phyloP scores from a whole-genome alignment of 495 filamentous ascomycete genomes.

The Wilcoxina mikolae region DNA sequence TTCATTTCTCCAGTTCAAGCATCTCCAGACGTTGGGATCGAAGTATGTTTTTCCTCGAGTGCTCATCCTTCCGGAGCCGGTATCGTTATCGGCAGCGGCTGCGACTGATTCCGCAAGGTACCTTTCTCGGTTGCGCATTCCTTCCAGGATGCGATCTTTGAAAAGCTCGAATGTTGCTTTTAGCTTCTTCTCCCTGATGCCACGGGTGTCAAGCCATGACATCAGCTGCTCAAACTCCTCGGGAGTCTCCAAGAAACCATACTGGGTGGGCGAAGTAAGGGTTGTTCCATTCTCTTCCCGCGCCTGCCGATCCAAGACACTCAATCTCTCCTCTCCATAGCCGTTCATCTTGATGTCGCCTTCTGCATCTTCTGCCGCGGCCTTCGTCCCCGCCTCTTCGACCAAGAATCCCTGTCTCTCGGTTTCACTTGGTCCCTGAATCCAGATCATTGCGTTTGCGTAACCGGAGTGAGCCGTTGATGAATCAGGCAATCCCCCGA shows the following conservation, averaged over 20 bases:
- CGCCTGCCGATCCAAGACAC: constrained; percentile 71
- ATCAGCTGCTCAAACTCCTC: constrained; percentile 61
- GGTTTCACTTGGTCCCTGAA: constrained; percentile 84
- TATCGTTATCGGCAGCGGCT: constrained; percentile 40
- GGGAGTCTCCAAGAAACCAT: constrained; percentile 79
- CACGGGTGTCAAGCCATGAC: constrained; percentile 74
- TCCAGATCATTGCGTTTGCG: constrained; percentile 88
- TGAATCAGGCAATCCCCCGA: constrained; percentile 69
- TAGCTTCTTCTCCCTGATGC: constrained; percentile 67
- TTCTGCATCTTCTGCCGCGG: constrained; percentile 27
- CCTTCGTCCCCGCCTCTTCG: constrained; percentile 37
- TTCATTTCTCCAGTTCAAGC: constrained; percentile 68
- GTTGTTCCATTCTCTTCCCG: constrained; percentile 71
- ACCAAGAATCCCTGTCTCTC: constrained; percentile 69
- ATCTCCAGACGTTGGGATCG: constrained; percentile 47
- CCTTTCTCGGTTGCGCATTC: constrained; percentile 63
- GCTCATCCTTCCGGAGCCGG: constrained; percentile 49
- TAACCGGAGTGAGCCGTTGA: constrained; percentile 77
- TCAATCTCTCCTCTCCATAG: constrained; percentile 49
- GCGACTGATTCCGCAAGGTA: constrained; percentile 45
- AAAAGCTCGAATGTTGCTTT: constrained; percentile 70
- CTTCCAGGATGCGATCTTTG: constrained; percentile 56
- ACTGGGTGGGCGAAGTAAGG: constrained; percentile 62
- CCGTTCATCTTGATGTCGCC: constrained; percentile 39
- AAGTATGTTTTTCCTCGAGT: constrained; percentile 61